These are phyloP conservation scores for Yarrowia phangngaensis DNA, from an alignment of 805 yeast genomes.

Conservation along the genomic window DNA sequence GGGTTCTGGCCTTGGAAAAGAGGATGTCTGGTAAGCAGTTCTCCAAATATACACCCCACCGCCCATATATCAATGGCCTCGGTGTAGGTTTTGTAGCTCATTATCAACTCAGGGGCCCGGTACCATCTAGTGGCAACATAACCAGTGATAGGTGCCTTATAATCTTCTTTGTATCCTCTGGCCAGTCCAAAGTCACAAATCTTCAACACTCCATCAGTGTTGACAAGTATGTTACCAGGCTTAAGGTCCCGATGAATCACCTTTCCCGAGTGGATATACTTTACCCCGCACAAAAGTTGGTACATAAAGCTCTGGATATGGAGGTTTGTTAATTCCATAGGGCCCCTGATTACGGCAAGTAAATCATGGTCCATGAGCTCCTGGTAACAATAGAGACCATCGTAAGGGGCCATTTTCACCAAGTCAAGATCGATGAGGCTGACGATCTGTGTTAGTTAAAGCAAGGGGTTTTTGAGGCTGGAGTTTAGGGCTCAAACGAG, in stretches of 20 bases:
- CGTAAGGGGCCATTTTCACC: conserved; percentile 60
- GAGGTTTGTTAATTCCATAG: conserved; percentile 75
- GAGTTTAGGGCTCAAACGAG: too few species aligned
- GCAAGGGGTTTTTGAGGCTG: conserved; percentile 1
- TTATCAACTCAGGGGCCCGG: conserved; percentile 84
- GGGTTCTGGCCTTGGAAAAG: conserved; percentile 73
- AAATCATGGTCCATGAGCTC: conserved; percentile 81
- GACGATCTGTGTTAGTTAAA: conserved; percentile 48
- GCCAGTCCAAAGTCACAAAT: conserved; percentile 95
- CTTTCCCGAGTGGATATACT: conserved; percentile 86
- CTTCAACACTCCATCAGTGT: conserved; percentile 68
- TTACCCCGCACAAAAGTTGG: conserved; percentile 80
- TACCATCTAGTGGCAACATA: conserved; percentile 96
- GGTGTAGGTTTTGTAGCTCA: conserved; percentile 53
- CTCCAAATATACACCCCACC: conserved; percentile 84
- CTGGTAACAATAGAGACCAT: conserved; percentile 85
- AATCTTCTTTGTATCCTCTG: conserved; percentile 47
- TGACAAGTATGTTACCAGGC: conserved; percentile 72
- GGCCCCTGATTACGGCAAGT: conserved; percentile 60
- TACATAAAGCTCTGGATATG: conserved; percentile 73
- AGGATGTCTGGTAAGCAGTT: conserved; percentile 75
- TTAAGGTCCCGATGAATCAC: conserved; percentile 82
- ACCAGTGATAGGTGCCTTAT: conserved; percentile 35
- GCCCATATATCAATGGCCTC: conserved; percentile 84
- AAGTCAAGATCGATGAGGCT: conserved; percentile 70